These are phyloP conservation scores for Fragaria ananassa DNA, from an alignment of 306 rosid genomes.

Conservation along the genomic window DNA sequence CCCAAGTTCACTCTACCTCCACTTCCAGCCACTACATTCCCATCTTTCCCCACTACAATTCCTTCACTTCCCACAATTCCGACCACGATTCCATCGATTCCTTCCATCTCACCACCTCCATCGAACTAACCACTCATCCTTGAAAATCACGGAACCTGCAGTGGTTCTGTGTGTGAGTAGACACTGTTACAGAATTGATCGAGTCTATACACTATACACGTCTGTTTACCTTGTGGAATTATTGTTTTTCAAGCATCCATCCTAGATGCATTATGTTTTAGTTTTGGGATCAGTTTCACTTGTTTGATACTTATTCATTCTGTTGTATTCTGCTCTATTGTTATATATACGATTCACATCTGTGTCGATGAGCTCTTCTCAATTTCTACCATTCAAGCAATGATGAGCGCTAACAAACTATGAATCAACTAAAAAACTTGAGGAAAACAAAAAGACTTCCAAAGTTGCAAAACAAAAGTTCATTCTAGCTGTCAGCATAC, in stretches of 20 bases:
- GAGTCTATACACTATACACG: background rate
- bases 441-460: background rate
- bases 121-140: slow-evolving; percentile 3
- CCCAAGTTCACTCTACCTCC: slow-evolving; percentile 24
- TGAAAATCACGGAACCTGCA: background rate
- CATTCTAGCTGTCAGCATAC: background rate
- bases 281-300: background rate
- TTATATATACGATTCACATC: background rate
- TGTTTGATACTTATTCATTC: background rate
- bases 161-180: too few relatives aligned
- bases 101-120: slow-evolving; percentile 27
- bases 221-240: background rate
- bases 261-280: background rate
- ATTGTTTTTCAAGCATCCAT: background rate
- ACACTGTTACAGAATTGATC: background rate
- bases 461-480: background rate
- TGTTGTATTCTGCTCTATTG: background rate
- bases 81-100: slow-evolving; percentile 11
- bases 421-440: background rate
- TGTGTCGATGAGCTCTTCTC: background rate
- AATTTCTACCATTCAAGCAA: background rate
- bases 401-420: background rate
- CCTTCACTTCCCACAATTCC: slow-evolving; percentile 25
- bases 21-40: slow-evolving; percentile 14
- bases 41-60: slow-evolving; percentile 18